Evolutionary conservation across 2,329 filamentous ascomycete genomes (phyloP), one percentile per base, ranked within the genome.

Genomic region (Aspergillus ochraceoroseus): DNA sequence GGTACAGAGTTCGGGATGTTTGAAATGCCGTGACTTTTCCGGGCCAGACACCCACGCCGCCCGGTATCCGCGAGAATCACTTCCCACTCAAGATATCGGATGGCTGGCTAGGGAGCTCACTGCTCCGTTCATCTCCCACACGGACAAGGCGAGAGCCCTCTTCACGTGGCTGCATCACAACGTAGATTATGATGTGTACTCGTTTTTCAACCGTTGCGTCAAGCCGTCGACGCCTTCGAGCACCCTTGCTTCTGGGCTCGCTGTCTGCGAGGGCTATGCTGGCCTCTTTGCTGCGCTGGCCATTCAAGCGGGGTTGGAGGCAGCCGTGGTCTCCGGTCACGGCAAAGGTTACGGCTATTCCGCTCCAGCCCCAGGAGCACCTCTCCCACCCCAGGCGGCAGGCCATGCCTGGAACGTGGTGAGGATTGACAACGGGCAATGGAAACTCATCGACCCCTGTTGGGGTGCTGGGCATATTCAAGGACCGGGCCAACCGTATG

Each of bases 131-230:
- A 67, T 79, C 1, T 95, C 87, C 0, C 68, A 72, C 1, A 95
- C 90, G 0, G 90, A 96, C 64, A 95, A 95, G 68, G 90, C 92
- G 2, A 77, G 92, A 18, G 87, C 81, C 2, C 86, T 98, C 44
- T 96, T 96, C 61, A 87, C 85, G 1, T 98, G 92, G 92, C 80
- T 89, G 27, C 90, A 96, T 65, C 82, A 96, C 64, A 96, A 96
- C 55, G 82, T 98, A 43, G 75, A 74, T 32, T 98, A 96, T 61
- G 87, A 96, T 59, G 79, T 80, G 0, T 74, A 78, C 17, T 76
- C 82, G 15, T 94, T 95, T 68, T 94, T 94, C 58, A 77, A 74
- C 41, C 77, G 81, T 23, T 79, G 71, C 32, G 70, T 94, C 20
- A 74, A 80, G 47, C 71, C 76, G 5, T 80, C 79, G 28, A 83